Conservation (phyloP, 2,329 filamentous ascomycete species). For the Aspergillus ochraceoroseus region DNA sequence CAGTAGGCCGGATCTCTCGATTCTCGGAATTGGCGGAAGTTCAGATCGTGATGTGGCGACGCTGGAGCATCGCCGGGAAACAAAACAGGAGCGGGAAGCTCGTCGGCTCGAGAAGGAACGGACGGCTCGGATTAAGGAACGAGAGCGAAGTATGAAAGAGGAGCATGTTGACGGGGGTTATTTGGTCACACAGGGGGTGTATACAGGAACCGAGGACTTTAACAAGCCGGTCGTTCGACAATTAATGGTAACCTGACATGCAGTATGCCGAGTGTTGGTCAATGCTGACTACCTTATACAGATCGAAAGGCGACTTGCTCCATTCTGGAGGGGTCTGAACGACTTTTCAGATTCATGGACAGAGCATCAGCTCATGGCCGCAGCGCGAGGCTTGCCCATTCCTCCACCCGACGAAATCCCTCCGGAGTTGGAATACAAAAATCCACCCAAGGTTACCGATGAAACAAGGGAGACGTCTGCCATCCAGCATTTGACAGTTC, state of each 20-base stretch:
- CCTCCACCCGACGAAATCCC: conserved; percentile 80
- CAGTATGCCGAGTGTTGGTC: not conserved
- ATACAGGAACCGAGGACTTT: conserved; percentile 88
- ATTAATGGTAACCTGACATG: conserved; percentile 63
- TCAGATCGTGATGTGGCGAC: conserved; percentile 48
- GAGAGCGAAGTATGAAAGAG: conserved; percentile 83
- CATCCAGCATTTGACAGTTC: conserved; percentile 69
- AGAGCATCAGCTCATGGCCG: conserved; percentile 90
- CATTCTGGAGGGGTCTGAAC: conserved; percentile 91
- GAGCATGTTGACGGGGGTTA: conserved; percentile 93
- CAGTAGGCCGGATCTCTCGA: conserved; percentile 56
- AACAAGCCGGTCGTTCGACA: conserved; percentile 83
- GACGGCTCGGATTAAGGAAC: conserved; percentile 68
- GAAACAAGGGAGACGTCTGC: conserved; percentile 50
- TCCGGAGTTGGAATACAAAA: conserved; percentile 57
- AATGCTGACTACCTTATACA: conserved; percentile 41
- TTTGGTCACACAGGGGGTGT: conserved; percentile 88
- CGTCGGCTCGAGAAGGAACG: conserved; percentile 79
- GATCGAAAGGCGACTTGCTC: conserved; percentile 88
- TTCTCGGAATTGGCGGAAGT: conserved; percentile 52
- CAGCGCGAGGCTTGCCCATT: conserved; percentile 75
- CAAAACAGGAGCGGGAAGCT: conserved; percentile 84
- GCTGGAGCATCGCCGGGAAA: conserved; percentile 67
- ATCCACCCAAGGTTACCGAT: conserved; percentile 46
- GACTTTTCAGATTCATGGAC: conserved; percentile 87